These are phyloP conservation scores for Lithohypha guttulata DNA, from an alignment of 2,329 filamentous ascomycete genomes.

Conservation along the genomic window DNA sequence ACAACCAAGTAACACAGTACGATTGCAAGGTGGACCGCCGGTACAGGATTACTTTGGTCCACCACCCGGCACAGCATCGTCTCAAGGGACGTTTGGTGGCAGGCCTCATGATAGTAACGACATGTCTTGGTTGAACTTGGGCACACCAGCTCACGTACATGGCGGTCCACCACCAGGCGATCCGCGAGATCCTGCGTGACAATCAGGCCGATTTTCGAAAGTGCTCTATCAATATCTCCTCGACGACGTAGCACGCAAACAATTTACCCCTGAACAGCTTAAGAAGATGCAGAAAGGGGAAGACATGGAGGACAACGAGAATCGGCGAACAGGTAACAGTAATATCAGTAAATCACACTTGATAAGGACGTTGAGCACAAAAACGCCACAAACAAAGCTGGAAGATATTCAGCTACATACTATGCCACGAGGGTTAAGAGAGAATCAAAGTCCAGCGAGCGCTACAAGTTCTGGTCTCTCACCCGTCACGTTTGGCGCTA, in stretches of 20 bases:
- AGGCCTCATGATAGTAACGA: slow-evolving; percentile 10
- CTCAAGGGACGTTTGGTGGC: neutral
- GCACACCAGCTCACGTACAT: slow-evolving; percentile 9
- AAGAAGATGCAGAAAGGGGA: slow-evolving; percentile 6
- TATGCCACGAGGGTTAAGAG: slow-evolving; percentile 5
- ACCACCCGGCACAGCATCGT: slow-evolving; percentile 2
- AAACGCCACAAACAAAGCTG: slow-evolving; percentile 10
- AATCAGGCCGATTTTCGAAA: slow-evolving; percentile 11
- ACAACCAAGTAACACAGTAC: slow-evolving; percentile 4
- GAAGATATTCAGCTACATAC: slow-evolving; percentile 14
- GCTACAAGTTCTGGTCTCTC: slow-evolving; percentile 8
- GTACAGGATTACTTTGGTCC: slow-evolving; percentile 1
- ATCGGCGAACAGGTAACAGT: slow-evolving; percentile 10
- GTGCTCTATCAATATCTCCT: slow-evolving; percentile 22
- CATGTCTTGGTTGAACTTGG: slow-evolving; percentile 23
- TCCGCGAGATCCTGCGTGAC: slow-evolving; percentile 2
- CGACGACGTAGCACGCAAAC: slow-evolving; percentile 21
- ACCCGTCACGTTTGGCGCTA: slow-evolving; percentile 1
- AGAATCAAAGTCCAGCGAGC: slow-evolving; percentile 8
- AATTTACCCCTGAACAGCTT: slow-evolving; percentile 10
- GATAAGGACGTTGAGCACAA: slow-evolving; percentile 14
- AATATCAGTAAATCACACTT: slow-evolving; percentile 12
- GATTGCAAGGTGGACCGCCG: neutral
- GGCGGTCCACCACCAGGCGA: slow-evolving; percentile 5
- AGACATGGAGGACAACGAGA: slow-evolving; percentile 13